A percentile compares a stretch with the other conserved stretches of the same genome.
phyloP scores from a whole-genome alignment of 2,329 filamentous ascomycete genomes.

The Sordariomycetes sp. region DNA sequence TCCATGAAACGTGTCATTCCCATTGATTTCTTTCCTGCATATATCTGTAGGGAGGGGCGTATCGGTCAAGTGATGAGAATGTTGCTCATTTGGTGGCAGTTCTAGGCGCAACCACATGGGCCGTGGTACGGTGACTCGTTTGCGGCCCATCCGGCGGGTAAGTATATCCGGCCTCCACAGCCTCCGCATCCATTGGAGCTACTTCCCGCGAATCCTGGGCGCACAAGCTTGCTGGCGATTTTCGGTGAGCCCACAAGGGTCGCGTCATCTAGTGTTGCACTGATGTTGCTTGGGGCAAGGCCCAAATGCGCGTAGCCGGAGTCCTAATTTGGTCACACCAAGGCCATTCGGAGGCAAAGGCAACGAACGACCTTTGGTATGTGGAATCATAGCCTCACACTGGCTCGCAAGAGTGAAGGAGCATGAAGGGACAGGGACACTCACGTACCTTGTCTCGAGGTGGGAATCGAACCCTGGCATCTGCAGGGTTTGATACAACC shows the following conservation, averaged over 20 bases:
- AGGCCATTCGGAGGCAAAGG: neutral
- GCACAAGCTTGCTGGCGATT: neutral
- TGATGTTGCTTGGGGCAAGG: neutral
- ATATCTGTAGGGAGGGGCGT: neutral
- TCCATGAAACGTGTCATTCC: neutral
- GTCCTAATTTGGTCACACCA: neutral
- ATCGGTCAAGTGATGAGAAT: neutral
- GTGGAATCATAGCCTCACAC: neutral
- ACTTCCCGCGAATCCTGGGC: neutral
- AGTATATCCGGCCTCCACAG: neutral
- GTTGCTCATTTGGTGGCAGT: neutral
- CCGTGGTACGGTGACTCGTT: neutral
- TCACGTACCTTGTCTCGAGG: neutral
- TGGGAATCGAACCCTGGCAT: neutral
- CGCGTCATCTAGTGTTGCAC: neutral
- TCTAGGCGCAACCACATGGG: neutral
- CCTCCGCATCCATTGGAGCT: neutral
- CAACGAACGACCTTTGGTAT: neutral
- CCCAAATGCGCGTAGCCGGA: neutral
- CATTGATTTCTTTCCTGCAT: neutral
- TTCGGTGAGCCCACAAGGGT: neutral
- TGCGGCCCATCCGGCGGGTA: neutral
- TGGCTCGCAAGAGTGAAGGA: neutral
- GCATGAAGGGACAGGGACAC: neutral
- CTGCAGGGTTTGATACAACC: neutral